Conservation (phyloP, 768 basidiomycete genomes). For the Suillus weaverae region DNA sequence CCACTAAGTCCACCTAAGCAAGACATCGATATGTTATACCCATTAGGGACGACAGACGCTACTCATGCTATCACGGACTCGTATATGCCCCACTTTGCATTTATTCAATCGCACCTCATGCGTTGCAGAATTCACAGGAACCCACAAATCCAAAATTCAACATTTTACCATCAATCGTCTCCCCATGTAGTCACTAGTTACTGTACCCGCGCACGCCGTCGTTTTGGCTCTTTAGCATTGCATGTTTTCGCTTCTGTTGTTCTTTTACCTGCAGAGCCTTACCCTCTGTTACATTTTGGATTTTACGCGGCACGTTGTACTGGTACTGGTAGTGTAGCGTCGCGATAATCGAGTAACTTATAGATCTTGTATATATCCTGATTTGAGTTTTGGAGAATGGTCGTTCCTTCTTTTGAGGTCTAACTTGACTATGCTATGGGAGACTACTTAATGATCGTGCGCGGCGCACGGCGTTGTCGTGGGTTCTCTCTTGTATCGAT, state of each 20-base stretch:
- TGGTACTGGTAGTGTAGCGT: neutral
- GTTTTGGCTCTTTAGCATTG: neutral
- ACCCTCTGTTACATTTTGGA: neutral
- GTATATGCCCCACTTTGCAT: neutral
- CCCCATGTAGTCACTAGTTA: neutral
- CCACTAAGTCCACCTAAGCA: neutral
- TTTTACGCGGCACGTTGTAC: neutral
- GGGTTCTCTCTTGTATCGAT: too few species aligned
- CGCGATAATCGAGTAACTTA: neutral
- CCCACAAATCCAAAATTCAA: neutral
- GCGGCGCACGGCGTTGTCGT: too few species aligned
- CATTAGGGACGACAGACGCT: neutral
- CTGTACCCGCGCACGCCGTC: neutral
- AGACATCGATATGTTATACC: neutral
- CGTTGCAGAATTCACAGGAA: neutral
- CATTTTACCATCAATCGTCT: neutral
- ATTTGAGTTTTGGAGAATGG: neutral
- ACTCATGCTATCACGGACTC: neutral
- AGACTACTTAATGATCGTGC: too few species aligned
- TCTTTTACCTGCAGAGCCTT: neutral
- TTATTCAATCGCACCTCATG: neutral
- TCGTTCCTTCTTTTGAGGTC: too few species aligned
- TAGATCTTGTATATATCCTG: neutral
- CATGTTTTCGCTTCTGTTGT: neutral
- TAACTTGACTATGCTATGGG: too few species aligned